phyloP scores from a whole-genome alignment of 768 basidiomycete genomes.

The Leucocoprinus sp. region DNA sequence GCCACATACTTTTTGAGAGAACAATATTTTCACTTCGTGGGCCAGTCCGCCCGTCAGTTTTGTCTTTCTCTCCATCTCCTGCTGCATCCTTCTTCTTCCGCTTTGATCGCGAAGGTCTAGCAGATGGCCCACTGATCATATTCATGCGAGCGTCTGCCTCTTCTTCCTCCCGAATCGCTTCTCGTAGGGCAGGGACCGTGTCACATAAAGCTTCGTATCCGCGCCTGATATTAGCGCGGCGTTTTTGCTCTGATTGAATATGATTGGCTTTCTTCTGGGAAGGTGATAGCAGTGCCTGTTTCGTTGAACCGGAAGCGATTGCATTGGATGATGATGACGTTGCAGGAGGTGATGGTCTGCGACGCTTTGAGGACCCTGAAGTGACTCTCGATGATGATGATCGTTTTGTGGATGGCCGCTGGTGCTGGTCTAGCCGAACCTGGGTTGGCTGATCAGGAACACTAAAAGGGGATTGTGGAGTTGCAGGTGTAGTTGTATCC shows the following conservation, averaged over 20 bases:
- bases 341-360: constrained; percentile 2
- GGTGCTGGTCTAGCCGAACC: no score
- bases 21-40: constrained; percentile 90
- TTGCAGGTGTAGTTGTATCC: constrained; percentile 6
- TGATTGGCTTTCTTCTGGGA: constrained; percentile 92
- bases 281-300: constrained; percentile 49
- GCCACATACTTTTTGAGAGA: constrained; percentile 75
- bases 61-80: constrained; percentile 47
- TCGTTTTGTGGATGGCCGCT: not conserved
- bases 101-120: constrained; percentile 19
- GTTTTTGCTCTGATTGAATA: constrained; percentile 90
- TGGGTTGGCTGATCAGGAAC: constrained; percentile 3
- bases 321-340: constrained; percentile 8
- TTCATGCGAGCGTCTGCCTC: constrained; percentile 25
- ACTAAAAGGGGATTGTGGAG: constrained; percentile 10
- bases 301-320: constrained; percentile 8
- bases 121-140: constrained; percentile 11
- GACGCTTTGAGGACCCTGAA: constrained; percentile 1
- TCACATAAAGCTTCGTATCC: constrained; percentile 88
- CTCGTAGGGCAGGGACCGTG: constrained; percentile 71
- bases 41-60: constrained; percentile 77
- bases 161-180: constrained; percentile 75
- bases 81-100: constrained; percentile 35
- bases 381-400: not conserved
- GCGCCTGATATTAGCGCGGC: constrained; percentile 80